Base-by-base conservation (phyloP, 169 alveolate species). In the Neospora caninum region DNA sequence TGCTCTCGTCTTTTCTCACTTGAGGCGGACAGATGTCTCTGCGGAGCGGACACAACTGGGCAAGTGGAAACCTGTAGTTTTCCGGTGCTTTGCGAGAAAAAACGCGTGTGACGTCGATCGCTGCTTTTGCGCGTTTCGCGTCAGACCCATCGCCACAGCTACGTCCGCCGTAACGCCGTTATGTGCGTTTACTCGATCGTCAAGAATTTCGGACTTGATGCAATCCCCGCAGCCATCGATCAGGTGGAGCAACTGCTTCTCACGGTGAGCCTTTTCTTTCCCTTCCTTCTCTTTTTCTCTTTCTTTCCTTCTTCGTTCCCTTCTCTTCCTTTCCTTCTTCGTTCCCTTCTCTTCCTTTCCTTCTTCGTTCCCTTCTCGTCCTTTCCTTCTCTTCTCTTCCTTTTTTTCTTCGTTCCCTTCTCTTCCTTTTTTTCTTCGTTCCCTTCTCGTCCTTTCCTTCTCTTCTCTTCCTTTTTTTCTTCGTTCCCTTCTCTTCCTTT, bases 101-200 rank as follows among this genome's bases (percentile, higher is more conserved):
- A n/a, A n/a, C n/a, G n/a, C 58, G 4, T 49, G 58, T 7, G 58
- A 49, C 4, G 13, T 13, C 58, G 58, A 49, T 7, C 22, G 58
- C 4, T 13, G n/a, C 10, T 88, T 54, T 53, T 53, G 7, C 36
- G 6, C 36, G 0, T 42, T 88, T 49, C 84, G 9, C 36, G 7
- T 70, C 87, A 92, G 94, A 95, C 94, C 58, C 99, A 98, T 93
- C 96, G 98, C 78, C 99, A 98, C 96, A 96, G 98, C 54, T 98
- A 98, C 96, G 99, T 98, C 0, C 96, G 99, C 88, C 96, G 99
- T 93, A 98, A 98, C 95, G 99, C 99, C 0, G 97, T 98, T 34
- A 97, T 98, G 98, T 98, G 99, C 93, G 95, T 98, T 31, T 97
- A 97, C 91, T 93, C 98, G 49, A 97, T 98, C 78, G 97, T 97